Evolutionary conservation across 805 yeast genomes (phyloP).

Genomic region (Candida golubevii): DNA sequence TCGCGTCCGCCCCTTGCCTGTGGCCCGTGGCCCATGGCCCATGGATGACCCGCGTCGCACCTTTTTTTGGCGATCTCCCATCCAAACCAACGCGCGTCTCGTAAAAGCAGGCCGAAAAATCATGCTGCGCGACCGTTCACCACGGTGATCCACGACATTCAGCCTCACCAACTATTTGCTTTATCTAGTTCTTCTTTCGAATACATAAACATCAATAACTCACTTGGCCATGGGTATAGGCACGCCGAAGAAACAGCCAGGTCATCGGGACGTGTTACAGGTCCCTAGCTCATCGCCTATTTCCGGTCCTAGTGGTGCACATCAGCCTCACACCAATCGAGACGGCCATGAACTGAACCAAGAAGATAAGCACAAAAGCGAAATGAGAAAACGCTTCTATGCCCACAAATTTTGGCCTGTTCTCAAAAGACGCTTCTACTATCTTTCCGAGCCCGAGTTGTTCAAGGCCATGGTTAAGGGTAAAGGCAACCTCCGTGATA

Average conservation of each 20-base stretch:
- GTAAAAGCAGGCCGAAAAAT: too few species aligned
- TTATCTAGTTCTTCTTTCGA: too few species aligned
- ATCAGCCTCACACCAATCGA: conserved; percentile 1
- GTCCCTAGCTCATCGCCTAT: conserved; percentile 43
- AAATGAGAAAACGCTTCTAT: conserved; percentile 28
- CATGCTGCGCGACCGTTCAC: too few species aligned
- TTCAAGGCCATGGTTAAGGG: conserved; percentile 41
- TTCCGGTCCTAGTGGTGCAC: conserved; percentile 4
- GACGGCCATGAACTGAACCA: conserved; percentile 2
- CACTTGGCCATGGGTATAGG: too few species aligned
- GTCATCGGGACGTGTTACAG: conserved; percentile 22
- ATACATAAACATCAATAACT: too few species aligned
- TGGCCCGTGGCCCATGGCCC: too few species aligned
- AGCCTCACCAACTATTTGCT: too few species aligned
- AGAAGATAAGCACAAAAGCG: conserved; percentile 17
- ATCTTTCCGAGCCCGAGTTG: conserved; percentile 37
- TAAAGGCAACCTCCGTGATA: conserved; percentile 38
- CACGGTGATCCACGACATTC: too few species aligned
- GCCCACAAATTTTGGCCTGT: conserved; percentile 37
- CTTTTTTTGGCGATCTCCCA: too few species aligned
- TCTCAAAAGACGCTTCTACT: conserved; percentile 32
- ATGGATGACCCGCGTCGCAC: too few species aligned
- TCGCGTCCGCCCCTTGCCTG: too few species aligned
- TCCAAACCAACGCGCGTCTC: too few species aligned
- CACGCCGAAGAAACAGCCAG: conserved; percentile 9